These are phyloP conservation scores for Cydonia oblonga DNA, from an alignment of 331 rosid species.

Conservation along the genomic window DNA sequence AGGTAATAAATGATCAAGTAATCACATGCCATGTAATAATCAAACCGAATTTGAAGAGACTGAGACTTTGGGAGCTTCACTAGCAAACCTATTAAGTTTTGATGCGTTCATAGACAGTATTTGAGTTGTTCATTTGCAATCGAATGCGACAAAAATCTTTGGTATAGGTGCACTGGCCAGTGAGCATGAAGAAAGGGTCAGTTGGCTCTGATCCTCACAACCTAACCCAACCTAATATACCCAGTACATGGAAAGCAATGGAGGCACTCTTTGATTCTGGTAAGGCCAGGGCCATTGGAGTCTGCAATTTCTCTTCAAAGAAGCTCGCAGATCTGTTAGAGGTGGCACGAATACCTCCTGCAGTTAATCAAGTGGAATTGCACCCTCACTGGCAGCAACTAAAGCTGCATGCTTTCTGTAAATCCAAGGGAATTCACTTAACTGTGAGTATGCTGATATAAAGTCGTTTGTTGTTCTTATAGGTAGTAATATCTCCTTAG, in stretches of 20 bases:
- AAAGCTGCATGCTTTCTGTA: conserved; percentile 44
- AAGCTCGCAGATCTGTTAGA: conserved; percentile 55
- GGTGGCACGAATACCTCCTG: conserved; percentile 54
- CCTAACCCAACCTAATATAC: conserved; percentile 36
- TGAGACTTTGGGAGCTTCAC: not conserved
- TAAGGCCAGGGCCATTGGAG: conserved; percentile 58
- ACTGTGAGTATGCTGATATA: conserved; percentile 39
- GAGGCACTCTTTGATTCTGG: conserved; percentile 50
- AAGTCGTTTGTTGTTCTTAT: not conserved
- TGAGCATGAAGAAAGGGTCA: conserved; percentile 32
- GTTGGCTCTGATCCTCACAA: conserved; percentile 27
- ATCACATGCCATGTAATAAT: not conserved
- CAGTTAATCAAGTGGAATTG: conserved; percentile 78
- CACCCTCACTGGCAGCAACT: conserved; percentile 60
- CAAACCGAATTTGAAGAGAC: not conserved
- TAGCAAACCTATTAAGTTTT: not conserved
- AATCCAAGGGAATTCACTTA: conserved; percentile 59
- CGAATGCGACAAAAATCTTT: not conserved
- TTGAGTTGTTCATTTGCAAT: not conserved
- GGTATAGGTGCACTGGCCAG: conserved; percentile 55
- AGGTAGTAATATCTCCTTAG: not conserved
- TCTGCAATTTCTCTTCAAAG: conserved; percentile 63
- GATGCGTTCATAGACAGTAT: not conserved
- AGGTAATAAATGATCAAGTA: not conserved
- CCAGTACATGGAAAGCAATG: conserved; percentile 69